A percentile compares a stretch with the other conserved stretches of the same genome.
Conservation (phyloP, 2,329 filamentous ascomycete genomes). For the Furcasterigmium furcatum region DNA sequence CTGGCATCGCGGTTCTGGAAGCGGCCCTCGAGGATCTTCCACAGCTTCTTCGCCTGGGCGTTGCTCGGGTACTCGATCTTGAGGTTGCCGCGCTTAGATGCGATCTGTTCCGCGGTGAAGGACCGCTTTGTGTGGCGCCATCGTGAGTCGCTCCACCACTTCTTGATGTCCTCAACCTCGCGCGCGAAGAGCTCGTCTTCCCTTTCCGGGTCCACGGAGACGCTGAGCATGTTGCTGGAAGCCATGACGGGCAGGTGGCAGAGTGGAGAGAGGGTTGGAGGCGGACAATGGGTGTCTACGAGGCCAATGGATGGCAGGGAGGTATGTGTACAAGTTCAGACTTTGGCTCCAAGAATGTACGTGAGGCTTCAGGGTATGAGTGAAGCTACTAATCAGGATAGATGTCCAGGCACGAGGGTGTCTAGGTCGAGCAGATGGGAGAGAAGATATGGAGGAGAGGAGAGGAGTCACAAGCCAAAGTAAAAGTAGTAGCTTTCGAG, state of each 20-base stretch:
- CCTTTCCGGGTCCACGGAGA: slow-evolving; percentile 49
- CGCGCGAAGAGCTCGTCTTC: slow-evolving; percentile 70
- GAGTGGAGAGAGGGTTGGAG: background rate
- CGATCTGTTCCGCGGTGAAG: slow-evolving; percentile 96
- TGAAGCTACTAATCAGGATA: slow-evolving; percentile 11
- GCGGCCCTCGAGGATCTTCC: slow-evolving; percentile 80
- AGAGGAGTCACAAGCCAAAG: slow-evolving; percentile 16
- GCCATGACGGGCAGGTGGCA: slow-evolving; percentile 42
- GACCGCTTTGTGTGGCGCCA: slow-evolving; percentile 92
- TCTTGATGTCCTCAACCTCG: slow-evolving; percentile 84
- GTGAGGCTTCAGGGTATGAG: slow-evolving; percentile 2
- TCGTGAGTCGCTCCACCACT: slow-evolving; percentile 90
- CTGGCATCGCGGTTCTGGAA: slow-evolving; percentile 86
- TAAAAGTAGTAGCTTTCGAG: slow-evolving; percentile 1
- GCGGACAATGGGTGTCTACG: background rate
- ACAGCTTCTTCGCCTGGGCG: slow-evolving; percentile 87
- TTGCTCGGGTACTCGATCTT: slow-evolving; percentile 92
- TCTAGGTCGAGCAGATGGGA: slow-evolving; percentile 3
- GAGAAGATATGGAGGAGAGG: slow-evolving; percentile 6
- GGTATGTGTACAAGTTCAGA: background rate
- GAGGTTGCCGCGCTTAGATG: slow-evolving; percentile 87
- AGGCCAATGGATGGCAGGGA: background rate
- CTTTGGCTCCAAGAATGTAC: background rate
- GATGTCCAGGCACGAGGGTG: slow-evolving; percentile 1
- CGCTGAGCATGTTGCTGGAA: slow-evolving; percentile 59